phyloP scores from a whole-genome alignment of 306 rosid species.

The Biancaea sappan region DNA sequence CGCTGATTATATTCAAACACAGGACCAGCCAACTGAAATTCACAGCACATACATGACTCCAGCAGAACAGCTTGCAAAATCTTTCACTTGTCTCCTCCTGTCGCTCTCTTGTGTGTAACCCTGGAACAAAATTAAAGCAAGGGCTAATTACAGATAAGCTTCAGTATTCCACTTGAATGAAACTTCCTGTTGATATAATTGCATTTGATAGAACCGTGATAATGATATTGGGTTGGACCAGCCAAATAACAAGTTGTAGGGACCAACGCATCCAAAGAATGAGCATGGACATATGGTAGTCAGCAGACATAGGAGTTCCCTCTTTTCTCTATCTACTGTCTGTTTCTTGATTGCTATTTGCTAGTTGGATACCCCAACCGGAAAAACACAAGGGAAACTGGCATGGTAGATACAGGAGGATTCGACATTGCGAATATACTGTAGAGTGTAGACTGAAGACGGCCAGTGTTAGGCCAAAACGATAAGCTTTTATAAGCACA shows the following conservation, averaged over 20 bases:
- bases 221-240: conserved; percentile 1
- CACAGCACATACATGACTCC: conserved; percentile 61
- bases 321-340: neutral
- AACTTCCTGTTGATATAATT: neutral
- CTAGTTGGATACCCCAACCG: neutral
- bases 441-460: conserved; percentile 10
- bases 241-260: neutral
- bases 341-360: conserved; percentile 2
- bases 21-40: conserved; percentile 65
- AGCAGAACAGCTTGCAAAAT: conserved; percentile 49
- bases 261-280: no score
- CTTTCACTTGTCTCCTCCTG: conserved; percentile 56
- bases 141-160: neutral
- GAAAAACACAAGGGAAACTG: neutral
- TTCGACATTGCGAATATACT: neutral
- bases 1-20: conserved; percentile 58
- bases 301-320: neutral
- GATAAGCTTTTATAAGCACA: neutral
- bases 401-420: neutral
- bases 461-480: neutral
- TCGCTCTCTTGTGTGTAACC: conserved; percentile 67
- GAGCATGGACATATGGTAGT: neutral
- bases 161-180: conserved; percentile 6
- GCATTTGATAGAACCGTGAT: neutral
- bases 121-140: conserved; percentile 40